Conservation (phyloP, 2,329 filamentous ascomycete genomes). For the Fusarium sp. region DNA sequence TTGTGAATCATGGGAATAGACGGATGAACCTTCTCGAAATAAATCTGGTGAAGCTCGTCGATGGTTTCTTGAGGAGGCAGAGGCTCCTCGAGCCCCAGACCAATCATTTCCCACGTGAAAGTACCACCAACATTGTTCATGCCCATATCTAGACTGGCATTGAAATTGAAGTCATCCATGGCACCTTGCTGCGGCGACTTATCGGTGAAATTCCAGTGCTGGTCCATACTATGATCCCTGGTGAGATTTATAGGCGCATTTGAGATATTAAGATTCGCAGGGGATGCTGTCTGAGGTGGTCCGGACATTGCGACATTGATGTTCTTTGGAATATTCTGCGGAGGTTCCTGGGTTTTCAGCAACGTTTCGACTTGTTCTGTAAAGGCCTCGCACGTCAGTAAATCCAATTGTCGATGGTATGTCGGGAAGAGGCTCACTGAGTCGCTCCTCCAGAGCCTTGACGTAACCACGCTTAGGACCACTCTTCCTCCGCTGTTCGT, state of each 20-base stretch:
- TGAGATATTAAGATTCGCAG: conserved; percentile 45
- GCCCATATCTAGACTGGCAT: conserved; percentile 56
- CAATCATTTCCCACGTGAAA: conserved; percentile 82
- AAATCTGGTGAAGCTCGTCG: conserved; percentile 88
- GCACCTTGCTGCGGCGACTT: conserved; percentile 60
- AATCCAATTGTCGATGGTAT: conserved; percentile 18
- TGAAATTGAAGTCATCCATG: conserved; percentile 68
- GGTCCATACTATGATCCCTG: conserved; percentile 55
- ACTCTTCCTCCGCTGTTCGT: conserved; percentile 92
- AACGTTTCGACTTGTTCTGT: conserved; percentile 92
- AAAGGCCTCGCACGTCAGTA: conserved; percentile 17
- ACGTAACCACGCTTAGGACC: conserved; percentile 95
- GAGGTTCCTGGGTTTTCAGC: conserved; percentile 78
- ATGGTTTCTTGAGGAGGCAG: conserved; percentile 69
- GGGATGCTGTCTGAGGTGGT: conserved; percentile 44
- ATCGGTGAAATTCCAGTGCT: conserved; percentile 63
- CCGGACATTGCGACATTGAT: conserved; percentile 40
- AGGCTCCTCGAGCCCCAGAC: conserved; percentile 66
- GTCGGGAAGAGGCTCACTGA: conserved; percentile 69
- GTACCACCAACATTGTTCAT: conserved; percentile 61
- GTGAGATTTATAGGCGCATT: conserved; percentile 58
- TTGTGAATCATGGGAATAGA: conserved; percentile 89
- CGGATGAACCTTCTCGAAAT: conserved; percentile 89
- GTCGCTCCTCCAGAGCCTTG: conserved; percentile 88
- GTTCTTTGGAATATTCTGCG: conserved; percentile 43